A percentile compares a stretch with the other conserved stretches of the same genome.
Evolutionary conservation across 345 rosid genomes (phyloP).

Genomic region (Bretschneidera sinensis): DNA sequence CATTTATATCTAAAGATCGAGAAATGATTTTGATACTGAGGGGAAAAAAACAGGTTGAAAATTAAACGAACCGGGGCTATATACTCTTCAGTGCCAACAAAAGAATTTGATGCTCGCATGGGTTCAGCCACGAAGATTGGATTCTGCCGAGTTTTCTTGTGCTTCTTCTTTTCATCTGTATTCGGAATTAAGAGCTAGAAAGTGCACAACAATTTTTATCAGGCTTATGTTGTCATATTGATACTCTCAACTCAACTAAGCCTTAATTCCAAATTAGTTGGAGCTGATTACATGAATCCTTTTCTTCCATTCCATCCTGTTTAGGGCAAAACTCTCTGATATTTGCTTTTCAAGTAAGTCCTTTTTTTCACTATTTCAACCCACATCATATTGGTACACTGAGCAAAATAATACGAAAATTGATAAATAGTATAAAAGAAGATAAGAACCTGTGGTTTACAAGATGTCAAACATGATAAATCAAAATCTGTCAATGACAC

Average conservation of each 20-base stretch:
- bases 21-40: background rate
- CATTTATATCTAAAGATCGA: background rate
- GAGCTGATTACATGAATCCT: no score
- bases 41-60: background rate
- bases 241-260: no score
- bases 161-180: conserved; percentile 55
- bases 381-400: background rate
- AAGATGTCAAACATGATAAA: conserved; percentile 87
- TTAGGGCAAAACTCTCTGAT: no score
- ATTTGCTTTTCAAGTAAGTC: background rate
- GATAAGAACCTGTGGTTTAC: conserved; percentile 72
- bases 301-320: no score
- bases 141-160: conserved; percentile 38
- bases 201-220: conserved; percentile 2
- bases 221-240: conserved; percentile 7
- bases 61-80: conserved; percentile 77
- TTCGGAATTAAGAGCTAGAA: conserved; percentile 66
- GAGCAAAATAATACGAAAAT: background rate
- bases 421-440: background rate
- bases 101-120: conserved; percentile 92
- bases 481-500: conserved; percentile 85
- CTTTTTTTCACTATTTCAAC: no score
- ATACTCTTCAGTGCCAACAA: conserved; percentile 97
- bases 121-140: conserved; percentile 96
- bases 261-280: no score